A percentile compares a stretch with the other conserved stretches of the same genome.
Conservation (phyloP, 1,284 basidiomycete genomes). For the Vanrija sp. region DNA sequence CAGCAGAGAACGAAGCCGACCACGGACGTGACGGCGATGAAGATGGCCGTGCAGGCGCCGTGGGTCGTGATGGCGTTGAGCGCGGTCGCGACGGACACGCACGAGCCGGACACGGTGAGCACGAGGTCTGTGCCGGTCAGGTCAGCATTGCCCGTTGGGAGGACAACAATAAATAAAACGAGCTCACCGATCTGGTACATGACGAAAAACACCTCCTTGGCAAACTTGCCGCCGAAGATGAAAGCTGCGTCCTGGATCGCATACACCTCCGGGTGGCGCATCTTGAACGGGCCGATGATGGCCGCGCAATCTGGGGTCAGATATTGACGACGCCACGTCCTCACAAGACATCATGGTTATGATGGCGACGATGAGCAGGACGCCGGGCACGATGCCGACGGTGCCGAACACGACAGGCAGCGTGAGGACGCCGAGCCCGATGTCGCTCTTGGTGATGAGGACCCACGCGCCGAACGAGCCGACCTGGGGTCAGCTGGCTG, state of each 20-base stretch:
- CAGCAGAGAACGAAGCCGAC: slow-evolving; percentile 14
- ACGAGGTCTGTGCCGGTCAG: slow-evolving; percentile 1
- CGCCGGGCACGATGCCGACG: slow-evolving; percentile 29
- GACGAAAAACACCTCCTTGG: background rate
- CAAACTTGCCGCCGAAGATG: slow-evolving; percentile 2
- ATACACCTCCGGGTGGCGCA: slow-evolving; percentile 18
- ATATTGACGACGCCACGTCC: background rate
- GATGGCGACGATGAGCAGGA: slow-evolving; percentile 26
- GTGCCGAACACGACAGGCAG: slow-evolving; percentile 30
- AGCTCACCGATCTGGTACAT: background rate
- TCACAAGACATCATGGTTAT: slow-evolving; percentile 24
- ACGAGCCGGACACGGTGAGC: slow-evolving; percentile 12
- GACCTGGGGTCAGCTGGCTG: background rate
- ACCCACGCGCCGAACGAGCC: background rate
- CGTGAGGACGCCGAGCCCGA: slow-evolving; percentile 32
- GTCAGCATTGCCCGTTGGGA: slow-evolving; percentile 17
- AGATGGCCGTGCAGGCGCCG: slow-evolving; percentile 9
- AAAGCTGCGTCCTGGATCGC: slow-evolving; percentile 21
- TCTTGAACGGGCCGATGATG: slow-evolving; percentile 16
- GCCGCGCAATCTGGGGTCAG: background rate
- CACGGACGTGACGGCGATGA: slow-evolving; percentile 11
- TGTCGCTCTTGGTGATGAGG: slow-evolving; percentile 22
- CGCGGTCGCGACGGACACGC: slow-evolving; percentile 13
- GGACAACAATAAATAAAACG: no score
- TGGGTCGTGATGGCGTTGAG: slow-evolving; percentile 10